These are phyloP conservation scores for Straminergon stramineum DNA, from an alignment of 225 moss, liverwort and hornwort species.

Conservation along the genomic window DNA sequence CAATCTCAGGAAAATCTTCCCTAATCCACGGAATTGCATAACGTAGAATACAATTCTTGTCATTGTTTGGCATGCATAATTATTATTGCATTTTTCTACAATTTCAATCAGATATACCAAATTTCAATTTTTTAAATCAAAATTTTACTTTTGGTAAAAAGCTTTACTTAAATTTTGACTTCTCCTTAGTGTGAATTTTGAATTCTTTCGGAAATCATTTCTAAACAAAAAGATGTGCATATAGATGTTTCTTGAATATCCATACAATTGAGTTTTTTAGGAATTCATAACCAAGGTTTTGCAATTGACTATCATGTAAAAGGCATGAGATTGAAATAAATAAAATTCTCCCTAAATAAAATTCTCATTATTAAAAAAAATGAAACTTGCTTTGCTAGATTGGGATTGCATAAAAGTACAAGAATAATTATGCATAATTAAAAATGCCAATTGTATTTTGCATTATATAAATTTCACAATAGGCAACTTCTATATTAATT, in stretches of 20 bases:
- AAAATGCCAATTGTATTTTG: neutral
- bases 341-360: neutral
- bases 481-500: neutral
- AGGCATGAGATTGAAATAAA: neutral
- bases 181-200: neutral
- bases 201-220: neutral
- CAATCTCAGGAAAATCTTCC: neutral
- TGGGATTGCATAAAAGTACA: neutral
- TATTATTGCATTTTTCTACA: neutral
- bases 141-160: no score
- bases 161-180: neutral
- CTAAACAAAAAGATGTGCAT: no score
- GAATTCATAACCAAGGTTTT: neutral
- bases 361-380: fast-evolving
- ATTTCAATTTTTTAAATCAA: neutral
- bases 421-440: neutral
- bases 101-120: neutral
- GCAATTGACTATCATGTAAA: neutral
- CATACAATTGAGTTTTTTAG: neutral
- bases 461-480: neutral
- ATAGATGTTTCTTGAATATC: neutral
- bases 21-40: fast-evolving
- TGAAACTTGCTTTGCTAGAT: neutral
- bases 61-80: neutral
- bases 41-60: neutral